phyloP scores from a whole-genome alignment of 179 eudicot species.

The Silene noctiflora region DNA sequence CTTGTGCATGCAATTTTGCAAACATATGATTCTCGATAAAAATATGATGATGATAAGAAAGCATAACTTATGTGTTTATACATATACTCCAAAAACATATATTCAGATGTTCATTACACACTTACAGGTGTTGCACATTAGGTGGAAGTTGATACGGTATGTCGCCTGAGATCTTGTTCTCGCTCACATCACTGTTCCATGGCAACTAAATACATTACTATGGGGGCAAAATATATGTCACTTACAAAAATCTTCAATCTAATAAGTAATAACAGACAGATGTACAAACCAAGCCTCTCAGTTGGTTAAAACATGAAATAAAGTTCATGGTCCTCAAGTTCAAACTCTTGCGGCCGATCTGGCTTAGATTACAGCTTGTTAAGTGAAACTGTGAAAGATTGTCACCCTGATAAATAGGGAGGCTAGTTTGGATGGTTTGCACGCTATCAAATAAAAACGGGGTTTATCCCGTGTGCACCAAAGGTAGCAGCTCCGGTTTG shows the following conservation, averaged over 20 bases:
- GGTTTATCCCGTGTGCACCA: background rate
- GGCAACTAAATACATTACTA: slow-evolving; percentile 22
- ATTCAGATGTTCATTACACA: slow-evolving; percentile 14
- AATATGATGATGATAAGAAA: background rate
- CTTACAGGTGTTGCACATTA: slow-evolving; percentile 49
- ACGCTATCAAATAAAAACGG: background rate
- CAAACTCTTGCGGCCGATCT: background rate
- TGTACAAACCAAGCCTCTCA: background rate
- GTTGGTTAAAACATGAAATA: too few relatives aligned
- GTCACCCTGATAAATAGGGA: too few relatives aligned
- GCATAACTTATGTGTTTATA: too few relatives aligned
- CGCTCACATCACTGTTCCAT: slow-evolving; percentile 57
- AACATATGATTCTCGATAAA: too few relatives aligned
- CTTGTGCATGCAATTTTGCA: background rate
- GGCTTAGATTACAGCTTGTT: background rate
- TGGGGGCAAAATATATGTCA: background rate
- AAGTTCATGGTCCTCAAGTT: background rate
- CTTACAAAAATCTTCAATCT: slow-evolving; percentile 1
- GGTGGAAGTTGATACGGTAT: slow-evolving; percentile 77
- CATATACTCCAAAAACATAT: background rate
- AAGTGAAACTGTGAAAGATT: background rate
- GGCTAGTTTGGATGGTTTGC: too few relatives aligned
- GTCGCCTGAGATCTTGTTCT: slow-evolving; percentile 49
- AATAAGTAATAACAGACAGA: background rate
- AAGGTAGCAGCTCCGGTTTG: background rate